Evolutionary conservation across 1,284 basidiomycete genomes (phyloP).

Genomic region (Microbotryomycetes sp.): DNA sequence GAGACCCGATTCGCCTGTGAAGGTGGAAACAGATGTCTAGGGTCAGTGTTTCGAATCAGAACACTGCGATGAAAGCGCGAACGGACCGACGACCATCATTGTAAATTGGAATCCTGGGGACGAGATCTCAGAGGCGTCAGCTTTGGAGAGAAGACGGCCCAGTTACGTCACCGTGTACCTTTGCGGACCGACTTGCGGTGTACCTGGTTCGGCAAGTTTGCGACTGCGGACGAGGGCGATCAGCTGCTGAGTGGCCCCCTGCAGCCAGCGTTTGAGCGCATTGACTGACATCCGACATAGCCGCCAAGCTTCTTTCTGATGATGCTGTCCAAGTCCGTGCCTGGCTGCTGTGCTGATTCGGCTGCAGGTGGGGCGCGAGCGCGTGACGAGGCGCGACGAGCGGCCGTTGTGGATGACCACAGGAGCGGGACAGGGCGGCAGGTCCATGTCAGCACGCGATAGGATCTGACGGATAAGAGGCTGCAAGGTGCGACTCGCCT

Average conservation of each 20-base stretch:
- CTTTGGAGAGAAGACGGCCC: not conserved
- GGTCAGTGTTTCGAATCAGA: not conserved
- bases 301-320: slow-evolving; percentile 87
- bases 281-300: slow-evolving; percentile 49
- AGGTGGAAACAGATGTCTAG: not conserved
- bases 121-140: not conserved
- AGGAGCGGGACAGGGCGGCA: not conserved
- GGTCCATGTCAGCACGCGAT: not conserved
- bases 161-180: not conserved
- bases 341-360: not conserved
- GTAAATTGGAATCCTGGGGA: slow-evolving; percentile 81
- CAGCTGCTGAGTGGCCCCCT: too few relatives aligned
- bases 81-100: slow-evolving; percentile 89
- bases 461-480: too few relatives aligned
- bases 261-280: not conserved
- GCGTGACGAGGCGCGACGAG: not conserved
- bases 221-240: slow-evolving; percentile 48
- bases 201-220: slow-evolving; percentile 94
- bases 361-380: not conserved
- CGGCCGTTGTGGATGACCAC: not conserved
- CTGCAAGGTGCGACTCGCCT: not conserved
- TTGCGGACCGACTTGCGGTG: slow-evolving; percentile 86
- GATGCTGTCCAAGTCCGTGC: slow-evolving; percentile 41
- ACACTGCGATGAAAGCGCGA: not conserved
- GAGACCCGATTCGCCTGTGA: slow-evolving; percentile 84